Percentiles rank a stretch among this genome's conserved stretches.
These are phyloP conservation scores for Podila verticillata DNA, from an alignment of 192 early-diverging fungal genomes.

Conservation along the genomic window DNA sequence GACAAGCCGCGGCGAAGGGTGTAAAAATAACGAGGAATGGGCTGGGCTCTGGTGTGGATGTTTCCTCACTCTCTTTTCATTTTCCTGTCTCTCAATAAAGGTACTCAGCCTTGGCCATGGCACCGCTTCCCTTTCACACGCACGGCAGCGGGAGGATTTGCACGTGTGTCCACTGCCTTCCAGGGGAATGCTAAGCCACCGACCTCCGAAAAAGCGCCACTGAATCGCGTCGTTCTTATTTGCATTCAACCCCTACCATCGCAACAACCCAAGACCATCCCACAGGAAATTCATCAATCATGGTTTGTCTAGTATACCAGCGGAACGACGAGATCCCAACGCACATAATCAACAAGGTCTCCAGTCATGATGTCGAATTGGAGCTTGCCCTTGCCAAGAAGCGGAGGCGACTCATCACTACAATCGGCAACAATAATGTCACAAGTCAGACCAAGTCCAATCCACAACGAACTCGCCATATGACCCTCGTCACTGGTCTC, in stretches of 20 bases:
- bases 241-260: not conserved
- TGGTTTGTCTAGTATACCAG: slow-evolving; percentile 31
- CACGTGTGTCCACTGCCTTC: too few relatives aligned
- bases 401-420: not conserved
- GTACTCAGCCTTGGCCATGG: not conserved
- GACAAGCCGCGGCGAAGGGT: too few relatives aligned
- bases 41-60: too few relatives aligned
- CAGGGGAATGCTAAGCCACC: too few relatives aligned
- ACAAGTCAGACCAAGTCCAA: not conserved
- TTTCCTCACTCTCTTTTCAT: not conserved
- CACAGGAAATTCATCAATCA: not conserved
- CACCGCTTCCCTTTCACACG: too few relatives aligned
- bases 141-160: too few relatives aligned
- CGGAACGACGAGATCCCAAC: slow-evolving; percentile 55
- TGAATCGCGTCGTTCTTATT: too few relatives aligned
- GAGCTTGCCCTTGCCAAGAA: slow-evolving; percentile 48
- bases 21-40: too few relatives aligned
- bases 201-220: too few relatives aligned
- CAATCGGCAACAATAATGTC: not conserved
- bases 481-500: too few relatives aligned
- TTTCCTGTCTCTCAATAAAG: not conserved
- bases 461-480: not conserved
- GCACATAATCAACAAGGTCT: slow-evolving; percentile 51
- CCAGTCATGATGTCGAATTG: slow-evolving; percentile 26
- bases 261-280: not conserved